These are phyloP conservation scores for Cardamine resedifolia DNA, from an alignment of 345 rosid genomes.

Conservation along the genomic window DNA sequence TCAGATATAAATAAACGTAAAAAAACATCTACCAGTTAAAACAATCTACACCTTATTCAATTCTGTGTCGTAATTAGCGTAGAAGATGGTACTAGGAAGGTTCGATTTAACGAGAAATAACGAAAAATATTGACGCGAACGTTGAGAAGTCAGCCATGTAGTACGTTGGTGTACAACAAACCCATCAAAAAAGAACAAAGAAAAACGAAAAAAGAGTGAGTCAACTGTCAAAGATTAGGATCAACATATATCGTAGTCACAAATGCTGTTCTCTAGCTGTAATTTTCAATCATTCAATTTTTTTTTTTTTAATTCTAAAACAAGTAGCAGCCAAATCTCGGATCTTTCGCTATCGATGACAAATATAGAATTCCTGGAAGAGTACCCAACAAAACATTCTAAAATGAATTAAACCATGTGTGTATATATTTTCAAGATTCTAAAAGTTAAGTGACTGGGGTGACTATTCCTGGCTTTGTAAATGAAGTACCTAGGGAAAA, in stretches of 20 bases:
- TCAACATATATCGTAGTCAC: background rate
- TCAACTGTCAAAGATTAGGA: conserved; percentile 15
- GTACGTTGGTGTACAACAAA: background rate
- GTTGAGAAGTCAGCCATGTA: conserved; percentile 21
- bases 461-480: background rate
- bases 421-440: background rate
- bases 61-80: background rate
- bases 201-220: background rate
- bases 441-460: background rate
- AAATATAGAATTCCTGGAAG: background rate
- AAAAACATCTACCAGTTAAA: background rate
- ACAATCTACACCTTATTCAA: background rate
- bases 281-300: background rate
- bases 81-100: conserved; percentile 10
- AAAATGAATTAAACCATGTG: background rate
- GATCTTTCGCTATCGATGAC: conserved; percentile 1
- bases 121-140: conserved; percentile 11
- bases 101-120: background rate
- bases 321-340: background rate
- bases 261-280: conserved; percentile 15
- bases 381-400: background rate
- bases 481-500: background rate
- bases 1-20: background rate
- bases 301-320: background rate
- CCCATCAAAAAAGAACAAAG: background rate